Percentiles rank a stretch among this genome's conserved stretches.
phyloP scores from a whole-genome alignment of 768 basidiomycete species.

The Termitomyces sp. region DNA sequence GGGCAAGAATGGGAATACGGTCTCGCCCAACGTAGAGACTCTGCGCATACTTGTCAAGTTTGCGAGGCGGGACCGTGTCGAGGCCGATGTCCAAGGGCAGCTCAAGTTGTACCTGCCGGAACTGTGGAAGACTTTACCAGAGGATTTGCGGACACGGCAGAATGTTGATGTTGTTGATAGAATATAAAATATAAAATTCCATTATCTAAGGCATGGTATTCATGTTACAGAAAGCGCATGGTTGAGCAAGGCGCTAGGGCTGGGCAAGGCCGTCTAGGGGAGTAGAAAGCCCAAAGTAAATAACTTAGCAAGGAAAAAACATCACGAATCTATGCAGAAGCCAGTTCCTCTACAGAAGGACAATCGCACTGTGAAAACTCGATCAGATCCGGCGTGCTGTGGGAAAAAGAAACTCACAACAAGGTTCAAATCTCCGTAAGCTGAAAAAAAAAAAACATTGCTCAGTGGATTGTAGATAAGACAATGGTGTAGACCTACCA shows the following conservation, averaged over 20 bases:
- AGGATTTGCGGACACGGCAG: conserved; percentile 14
- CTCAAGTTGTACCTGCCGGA: conserved; percentile 35
- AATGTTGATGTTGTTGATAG: neutral
- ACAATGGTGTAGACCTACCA: conserved; percentile 39
- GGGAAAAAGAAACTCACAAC: conserved; percentile 49
- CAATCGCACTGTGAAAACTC: conserved; percentile 71
- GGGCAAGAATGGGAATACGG: conserved; percentile 35
- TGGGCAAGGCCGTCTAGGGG: conserved; percentile 41
- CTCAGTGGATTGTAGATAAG: conserved; percentile 1
- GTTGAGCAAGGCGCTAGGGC: conserved; percentile 61
- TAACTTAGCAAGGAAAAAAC: conserved; percentile 2
- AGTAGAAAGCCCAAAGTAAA: conserved; percentile 33
- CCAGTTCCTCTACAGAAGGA: conserved; percentile 77
- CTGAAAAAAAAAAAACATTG: conserved; percentile 31
- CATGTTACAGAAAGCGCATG: conserved; percentile 36
- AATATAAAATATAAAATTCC: no score
- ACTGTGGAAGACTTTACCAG: conserved; percentile 26
- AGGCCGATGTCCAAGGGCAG: conserved; percentile 38
- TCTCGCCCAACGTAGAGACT: conserved; percentile 44
- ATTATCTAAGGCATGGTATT: conserved; percentile 4
- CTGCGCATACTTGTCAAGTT: conserved; percentile 52
- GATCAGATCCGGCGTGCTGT: neutral
- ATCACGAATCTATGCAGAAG: conserved; percentile 27
- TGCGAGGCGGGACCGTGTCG: conserved; percentile 35
- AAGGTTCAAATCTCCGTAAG: conserved; percentile 90